Evolutionary conservation across 306 rosid species (phyloP).

Genomic region (Styphnolobium japonicum): DNA sequence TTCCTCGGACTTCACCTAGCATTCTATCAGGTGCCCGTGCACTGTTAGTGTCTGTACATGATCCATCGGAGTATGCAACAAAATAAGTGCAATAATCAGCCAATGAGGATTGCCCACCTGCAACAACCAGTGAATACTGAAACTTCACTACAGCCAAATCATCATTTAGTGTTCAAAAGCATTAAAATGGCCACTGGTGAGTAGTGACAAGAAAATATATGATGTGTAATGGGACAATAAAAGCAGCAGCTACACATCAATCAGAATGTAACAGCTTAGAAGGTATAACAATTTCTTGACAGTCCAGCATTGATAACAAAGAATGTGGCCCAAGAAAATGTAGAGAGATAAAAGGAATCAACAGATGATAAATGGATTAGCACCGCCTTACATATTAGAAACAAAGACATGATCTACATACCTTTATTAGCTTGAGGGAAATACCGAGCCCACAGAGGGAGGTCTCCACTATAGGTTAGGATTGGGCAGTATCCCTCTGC

Average conservation of each 20-base stretch:
- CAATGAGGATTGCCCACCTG: slow-evolving; percentile 97
- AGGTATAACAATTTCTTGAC: slow-evolving; percentile 10
- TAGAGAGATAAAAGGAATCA: slow-evolving; percentile 2
- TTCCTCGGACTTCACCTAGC: slow-evolving; percentile 96
- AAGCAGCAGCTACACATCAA: slow-evolving; percentile 9
- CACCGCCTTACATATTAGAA: slow-evolving; percentile 1
- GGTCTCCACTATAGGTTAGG: slow-evolving; percentile 81
- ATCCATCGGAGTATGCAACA: slow-evolving; percentile 96
- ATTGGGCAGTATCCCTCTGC: slow-evolving; percentile 99
- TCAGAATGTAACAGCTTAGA: slow-evolving; percentile 18
- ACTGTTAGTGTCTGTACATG: slow-evolving; percentile 88
- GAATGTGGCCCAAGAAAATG: background rate
- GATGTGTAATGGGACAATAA: slow-evolving; percentile 3
- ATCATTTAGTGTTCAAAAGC: background rate
- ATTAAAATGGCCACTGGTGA: background rate
- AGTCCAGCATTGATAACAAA: background rate
- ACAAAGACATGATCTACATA: slow-evolving; percentile 22
- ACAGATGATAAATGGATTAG: background rate
- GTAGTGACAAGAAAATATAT: background rate
- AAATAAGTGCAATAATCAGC: slow-evolving; percentile 99
- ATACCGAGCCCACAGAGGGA: slow-evolving; percentile 95
- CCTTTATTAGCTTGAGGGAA: slow-evolving; percentile 94
- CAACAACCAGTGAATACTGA: slow-evolving; percentile 23
- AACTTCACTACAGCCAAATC: slow-evolving; percentile 14
- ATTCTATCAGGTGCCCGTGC: slow-evolving; percentile 97